Conservation (phyloP, 805 yeast species). For the Kuraishia floccosa region DNA sequence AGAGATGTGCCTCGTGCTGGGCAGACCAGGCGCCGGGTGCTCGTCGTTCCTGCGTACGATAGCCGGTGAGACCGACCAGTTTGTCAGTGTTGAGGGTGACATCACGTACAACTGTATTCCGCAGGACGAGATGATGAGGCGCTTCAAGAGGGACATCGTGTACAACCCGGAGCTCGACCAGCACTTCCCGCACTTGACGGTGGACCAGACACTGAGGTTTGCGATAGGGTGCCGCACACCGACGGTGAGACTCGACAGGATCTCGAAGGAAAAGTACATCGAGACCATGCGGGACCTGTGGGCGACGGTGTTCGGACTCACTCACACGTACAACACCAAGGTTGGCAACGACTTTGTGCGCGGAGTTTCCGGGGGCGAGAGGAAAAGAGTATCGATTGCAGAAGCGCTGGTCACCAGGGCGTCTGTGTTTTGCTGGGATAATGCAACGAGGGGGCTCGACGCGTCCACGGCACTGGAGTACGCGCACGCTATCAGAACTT, state of each 20-base stretch:
- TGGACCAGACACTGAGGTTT: constrained; percentile 59
- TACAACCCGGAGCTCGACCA: constrained; percentile 56
- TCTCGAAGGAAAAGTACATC: constrained; percentile 36
- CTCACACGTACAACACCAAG: constrained; percentile 40
- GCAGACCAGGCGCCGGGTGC: constrained; percentile 77
- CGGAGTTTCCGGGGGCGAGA: constrained; percentile 77
- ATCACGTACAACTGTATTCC: constrained; percentile 51
- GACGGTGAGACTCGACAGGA: constrained; percentile 33
- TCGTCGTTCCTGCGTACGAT: constrained; percentile 56
- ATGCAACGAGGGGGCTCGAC: constrained; percentile 80
- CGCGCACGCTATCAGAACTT: constrained; percentile 51
- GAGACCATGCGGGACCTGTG: constrained; percentile 25
- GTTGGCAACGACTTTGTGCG: constrained; percentile 37
- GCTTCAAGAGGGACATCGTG: constrained; percentile 43
- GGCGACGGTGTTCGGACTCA: constrained; percentile 40
- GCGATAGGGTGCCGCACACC: constrained; percentile 68
- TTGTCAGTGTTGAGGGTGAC: constrained; percentile 38
- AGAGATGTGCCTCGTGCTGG: constrained; percentile 58
- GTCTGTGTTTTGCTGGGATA: constrained; percentile 62
- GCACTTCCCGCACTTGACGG: constrained; percentile 71
- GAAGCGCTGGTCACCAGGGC: constrained; percentile 64
- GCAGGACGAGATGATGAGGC: constrained; percentile 46
- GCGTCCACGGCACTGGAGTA: constrained; percentile 77
- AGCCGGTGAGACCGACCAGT: constrained; percentile 37
- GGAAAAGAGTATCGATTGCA: constrained; percentile 76